phyloP scores from a whole-genome alignment of 371 early-diverging fungal genomes.

The Chytridium lagenaria region DNA sequence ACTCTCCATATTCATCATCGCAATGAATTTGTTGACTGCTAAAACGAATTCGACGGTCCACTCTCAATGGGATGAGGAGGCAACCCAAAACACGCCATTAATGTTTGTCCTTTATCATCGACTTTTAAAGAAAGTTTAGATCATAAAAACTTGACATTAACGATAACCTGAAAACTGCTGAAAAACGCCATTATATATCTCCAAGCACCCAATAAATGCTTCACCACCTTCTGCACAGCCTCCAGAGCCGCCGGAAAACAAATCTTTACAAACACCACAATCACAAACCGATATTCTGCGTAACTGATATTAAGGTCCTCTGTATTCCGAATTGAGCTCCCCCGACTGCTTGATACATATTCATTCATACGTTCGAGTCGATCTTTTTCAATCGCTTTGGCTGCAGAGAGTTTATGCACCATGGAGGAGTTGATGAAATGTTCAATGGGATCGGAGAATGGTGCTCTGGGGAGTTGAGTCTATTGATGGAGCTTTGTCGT shows the following conservation, averaged over 20 bases:
- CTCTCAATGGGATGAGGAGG: background rate
- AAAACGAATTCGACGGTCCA: background rate
- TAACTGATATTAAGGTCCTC: background rate
- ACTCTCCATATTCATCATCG: background rate
- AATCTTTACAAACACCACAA: conserved; percentile 14
- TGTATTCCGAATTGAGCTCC: too few relatives aligned
- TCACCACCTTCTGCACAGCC: background rate
- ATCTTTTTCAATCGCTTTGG: background rate
- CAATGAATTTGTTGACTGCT: background rate
- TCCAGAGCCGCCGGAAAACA: background rate
- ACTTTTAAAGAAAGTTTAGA: background rate
- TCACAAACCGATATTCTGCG: background rate
- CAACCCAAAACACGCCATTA: conserved; percentile 13
- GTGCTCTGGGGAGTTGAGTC: too few relatives aligned
- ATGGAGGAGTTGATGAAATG: background rate
- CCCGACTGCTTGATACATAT: too few relatives aligned
- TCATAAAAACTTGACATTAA: background rate
- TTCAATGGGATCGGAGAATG: too few relatives aligned
- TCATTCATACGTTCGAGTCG: too few relatives aligned
- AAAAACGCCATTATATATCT: background rate
- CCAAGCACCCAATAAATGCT: background rate
- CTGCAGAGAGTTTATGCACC: background rate
- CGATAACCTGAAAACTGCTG: conserved; percentile 17
- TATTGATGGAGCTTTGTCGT: too few relatives aligned
- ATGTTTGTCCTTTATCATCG: conserved; percentile 16